A percentile compares a stretch with the other conserved stretches of the same genome.
Conservation (phyloP, 768 basidiomycete genomes). For the Rhizopogon sp. region DNA sequence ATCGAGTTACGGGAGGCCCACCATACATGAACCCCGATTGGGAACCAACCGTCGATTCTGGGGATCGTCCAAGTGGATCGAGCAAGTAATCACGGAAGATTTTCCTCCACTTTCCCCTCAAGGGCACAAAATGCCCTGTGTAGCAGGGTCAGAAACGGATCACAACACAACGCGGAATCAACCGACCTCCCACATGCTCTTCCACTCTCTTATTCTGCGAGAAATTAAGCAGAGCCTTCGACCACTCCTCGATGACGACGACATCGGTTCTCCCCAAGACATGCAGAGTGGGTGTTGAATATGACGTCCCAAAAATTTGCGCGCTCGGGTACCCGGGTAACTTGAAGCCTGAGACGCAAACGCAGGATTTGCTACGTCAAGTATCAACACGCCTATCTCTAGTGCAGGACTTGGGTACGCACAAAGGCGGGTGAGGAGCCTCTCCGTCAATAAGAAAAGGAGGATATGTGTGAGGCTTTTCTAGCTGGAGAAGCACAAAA, state of each 20-base stretch:
- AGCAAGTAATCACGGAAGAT: conserved; percentile 67
- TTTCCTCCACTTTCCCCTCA: conserved; percentile 68
- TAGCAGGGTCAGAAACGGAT: background rate
- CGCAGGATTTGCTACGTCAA: conserved; percentile 56
- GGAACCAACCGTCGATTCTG: conserved; percentile 26
- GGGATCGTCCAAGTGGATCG: conserved; percentile 45
- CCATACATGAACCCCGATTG: conserved; percentile 13
- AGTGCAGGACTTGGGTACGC: conserved; percentile 14
- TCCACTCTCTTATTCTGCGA: conserved; percentile 62
- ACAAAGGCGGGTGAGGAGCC: conserved; percentile 75
- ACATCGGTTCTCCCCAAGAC: conserved; percentile 74
- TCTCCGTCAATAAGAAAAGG: conserved; percentile 60
- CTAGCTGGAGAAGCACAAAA: conserved; percentile 34
- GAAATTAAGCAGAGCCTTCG: conserved; percentile 47
- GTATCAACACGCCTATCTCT: background rate
- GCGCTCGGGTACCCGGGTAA: conserved; percentile 41
- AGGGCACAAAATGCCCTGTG: conserved; percentile 80
- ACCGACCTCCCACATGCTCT: conserved; percentile 74
- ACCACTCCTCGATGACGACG: conserved; percentile 67
- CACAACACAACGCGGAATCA: background rate
- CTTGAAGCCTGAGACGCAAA: conserved; percentile 72
- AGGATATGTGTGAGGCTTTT: conserved; percentile 46
- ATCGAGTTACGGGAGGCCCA: no score
- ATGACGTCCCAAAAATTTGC: conserved; percentile 45
- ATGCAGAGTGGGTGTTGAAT: conserved; percentile 72